Conservation (phyloP, 495 filamentous ascomycete genomes). For the Podospora anserina region DNA sequence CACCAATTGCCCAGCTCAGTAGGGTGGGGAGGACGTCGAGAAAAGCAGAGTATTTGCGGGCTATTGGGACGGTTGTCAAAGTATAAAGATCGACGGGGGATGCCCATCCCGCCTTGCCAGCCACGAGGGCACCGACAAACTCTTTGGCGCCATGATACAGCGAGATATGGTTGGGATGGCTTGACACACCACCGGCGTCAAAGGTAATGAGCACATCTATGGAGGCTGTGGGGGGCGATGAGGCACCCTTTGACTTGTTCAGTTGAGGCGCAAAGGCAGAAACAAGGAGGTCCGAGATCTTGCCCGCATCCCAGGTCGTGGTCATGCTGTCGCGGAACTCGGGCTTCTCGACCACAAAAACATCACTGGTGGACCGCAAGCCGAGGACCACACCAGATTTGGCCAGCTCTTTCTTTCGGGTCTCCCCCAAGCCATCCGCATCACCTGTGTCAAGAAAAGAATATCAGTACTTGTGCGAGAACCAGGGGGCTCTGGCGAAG, state of each 20-base stretch:
- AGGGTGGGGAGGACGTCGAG: slow-evolving; percentile 71
- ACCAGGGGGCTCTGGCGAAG: not conserved
- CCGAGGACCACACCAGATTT: slow-evolving; percentile 74
- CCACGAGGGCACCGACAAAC: slow-evolving; percentile 64
- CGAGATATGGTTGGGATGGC: slow-evolving; percentile 87
- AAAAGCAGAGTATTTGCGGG: slow-evolving; percentile 76
- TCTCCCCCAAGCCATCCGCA: slow-evolving; percentile 80
- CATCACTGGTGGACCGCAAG: slow-evolving; percentile 65
- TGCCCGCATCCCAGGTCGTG: slow-evolving; percentile 63
- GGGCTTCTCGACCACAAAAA: slow-evolving; percentile 76
- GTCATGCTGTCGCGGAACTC: slow-evolving; percentile 87
- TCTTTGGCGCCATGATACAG: slow-evolving; percentile 75
- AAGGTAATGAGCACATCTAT: slow-evolving; percentile 89
- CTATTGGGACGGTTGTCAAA: slow-evolving; percentile 62
- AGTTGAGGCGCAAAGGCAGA: slow-evolving; percentile 65
- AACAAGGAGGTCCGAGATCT: slow-evolving; percentile 65
- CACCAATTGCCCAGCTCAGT: slow-evolving; percentile 39
- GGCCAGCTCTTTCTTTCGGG: slow-evolving; percentile 75
- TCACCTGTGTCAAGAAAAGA: slow-evolving; percentile 51
- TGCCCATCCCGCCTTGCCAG: slow-evolving; percentile 60
- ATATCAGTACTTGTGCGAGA: slow-evolving; percentile 2
- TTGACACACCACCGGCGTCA: slow-evolving; percentile 72
- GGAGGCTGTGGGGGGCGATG: slow-evolving; percentile 50
- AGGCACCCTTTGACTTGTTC: slow-evolving; percentile 32
- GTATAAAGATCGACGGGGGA: slow-evolving; percentile 81